These are phyloP conservation scores for Spencermartinsiella europaea DNA, from an alignment of 805 yeast species.

Conservation along the genomic window DNA sequence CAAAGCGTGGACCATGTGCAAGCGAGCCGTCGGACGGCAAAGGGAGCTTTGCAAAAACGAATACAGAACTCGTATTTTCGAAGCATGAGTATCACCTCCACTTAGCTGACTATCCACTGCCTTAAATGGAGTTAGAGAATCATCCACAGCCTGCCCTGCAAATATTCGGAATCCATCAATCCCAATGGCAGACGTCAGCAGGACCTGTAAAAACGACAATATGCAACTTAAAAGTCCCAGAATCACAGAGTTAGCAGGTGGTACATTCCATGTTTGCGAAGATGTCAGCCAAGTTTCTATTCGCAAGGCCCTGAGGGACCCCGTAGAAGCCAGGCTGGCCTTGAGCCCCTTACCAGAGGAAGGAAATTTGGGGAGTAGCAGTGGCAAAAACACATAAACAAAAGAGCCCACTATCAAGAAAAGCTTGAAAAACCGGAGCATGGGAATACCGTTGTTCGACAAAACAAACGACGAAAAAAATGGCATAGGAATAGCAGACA, in stretches of 20 bases:
- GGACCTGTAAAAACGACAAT: constrained; percentile 15
- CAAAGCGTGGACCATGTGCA: constrained; percentile 28
- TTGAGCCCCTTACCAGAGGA: constrained; percentile 9
- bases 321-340: not conserved
- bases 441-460: constrained; percentile 12
- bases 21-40: constrained; percentile 22
- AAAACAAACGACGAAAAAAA: constrained; percentile 11
- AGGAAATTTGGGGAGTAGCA: constrained; percentile 15
- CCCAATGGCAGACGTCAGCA: constrained; percentile 23
- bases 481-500: constrained; percentile 27
- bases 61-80: constrained; percentile 22
- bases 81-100: constrained; percentile 32
- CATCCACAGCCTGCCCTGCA: constrained; percentile 16
- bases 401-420: constrained; percentile 27
- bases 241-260: constrained; percentile 15
- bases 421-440: constrained; percentile 18
- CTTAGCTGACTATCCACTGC: constrained; percentile 36
- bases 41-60: constrained; percentile 25
- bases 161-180: constrained; percentile 21
- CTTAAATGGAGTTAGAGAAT: constrained; percentile 10
- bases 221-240: constrained; percentile 10
- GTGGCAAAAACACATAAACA: constrained; percentile 26
- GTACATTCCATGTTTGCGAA: constrained; percentile 22
- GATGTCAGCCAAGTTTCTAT: constrained; percentile 25
- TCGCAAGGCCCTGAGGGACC: not conserved